These are phyloP conservation scores for Phytophthora crassamura DNA, from an alignment of 352 stramenopile species.

Conservation along the genomic window DNA sequence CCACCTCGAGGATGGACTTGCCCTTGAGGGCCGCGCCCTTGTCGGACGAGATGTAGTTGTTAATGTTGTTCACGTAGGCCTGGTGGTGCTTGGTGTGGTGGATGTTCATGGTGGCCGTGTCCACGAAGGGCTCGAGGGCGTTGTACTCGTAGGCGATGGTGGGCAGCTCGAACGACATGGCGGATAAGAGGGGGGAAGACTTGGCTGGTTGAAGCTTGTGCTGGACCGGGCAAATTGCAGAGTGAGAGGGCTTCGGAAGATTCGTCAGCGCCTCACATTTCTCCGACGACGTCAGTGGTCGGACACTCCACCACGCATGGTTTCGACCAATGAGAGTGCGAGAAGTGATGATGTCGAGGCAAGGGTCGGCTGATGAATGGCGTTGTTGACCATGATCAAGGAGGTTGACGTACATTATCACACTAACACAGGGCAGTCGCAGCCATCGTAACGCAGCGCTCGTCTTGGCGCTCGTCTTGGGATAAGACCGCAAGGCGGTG, in stretches of 20 bases:
- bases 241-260: slow-evolving; percentile 15
- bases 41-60: slow-evolving; percentile 85
- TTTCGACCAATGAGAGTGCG: too few species aligned
- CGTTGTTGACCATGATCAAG: too few species aligned
- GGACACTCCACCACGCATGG: too few species aligned
- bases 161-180: slow-evolving; percentile 82
- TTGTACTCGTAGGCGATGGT: slow-evolving; percentile 89
- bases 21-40: slow-evolving; percentile 72
- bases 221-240: slow-evolving; percentile 39
- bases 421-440: too few species aligned
- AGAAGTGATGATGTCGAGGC: too few species aligned
- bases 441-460: too few species aligned
- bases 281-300: too few species aligned
- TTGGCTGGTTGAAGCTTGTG: slow-evolving; percentile 29
- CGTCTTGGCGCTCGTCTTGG: too few species aligned
- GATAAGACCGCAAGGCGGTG: too few species aligned
- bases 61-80: slow-evolving; percentile 92
- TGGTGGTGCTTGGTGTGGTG: slow-evolving; percentile 94
- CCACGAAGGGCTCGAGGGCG: slow-evolving; percentile 89
- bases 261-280: too few species aligned
- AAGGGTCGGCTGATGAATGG: too few species aligned
- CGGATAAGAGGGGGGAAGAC: slow-evolving; percentile 4
- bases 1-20: slow-evolving; percentile 86
- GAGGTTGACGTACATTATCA: too few species aligned
- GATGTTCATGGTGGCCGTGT: slow-evolving; percentile 92